Evolutionary conservation across 768 basidiomycete species (phyloP), one percentile per base, ranked within the genome.

Genomic region (Leucosporidium scottii): DNA sequence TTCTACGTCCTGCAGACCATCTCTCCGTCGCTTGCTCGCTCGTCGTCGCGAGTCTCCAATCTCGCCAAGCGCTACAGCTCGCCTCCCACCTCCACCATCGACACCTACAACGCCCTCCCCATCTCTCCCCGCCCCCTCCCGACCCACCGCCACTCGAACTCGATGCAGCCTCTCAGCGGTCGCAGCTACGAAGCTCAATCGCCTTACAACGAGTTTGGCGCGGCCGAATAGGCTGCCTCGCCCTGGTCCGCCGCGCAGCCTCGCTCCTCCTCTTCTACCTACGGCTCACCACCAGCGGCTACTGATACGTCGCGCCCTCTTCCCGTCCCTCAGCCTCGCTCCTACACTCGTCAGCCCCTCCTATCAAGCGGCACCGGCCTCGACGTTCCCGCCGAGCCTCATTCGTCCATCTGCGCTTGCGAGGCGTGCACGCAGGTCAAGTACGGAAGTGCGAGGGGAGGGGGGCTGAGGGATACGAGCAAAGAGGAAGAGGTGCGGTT

Each of bases 11-110:
- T 31, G 12, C 55, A 57, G 55, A 13, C 55, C 17, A 17, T 21
- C 10, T 31, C 55, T 1, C 30, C 55, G 3, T 12, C 20, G 10
- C 21, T 51, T 21, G 23, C 50, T 51, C 70, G 70, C 10, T 66
- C 66, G 9, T 31, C 27, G 10, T 72, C 71, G 0, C 64, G 71
- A 25, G 71, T 72, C 9, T 59, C 61, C 3, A 59, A 36, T 2
- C 67, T 72, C 59, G 67, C 71, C 3, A 65, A 68, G 54, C 71
- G 71, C 1, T 72, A 66, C 62, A 66, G 64, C 17, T 59, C 65
- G 8, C 65, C 64, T 10, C 66, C 62, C 10, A 18, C 59, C 17
- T 48, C 59, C 25, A 17, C 20, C 39, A 17, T 27, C 44, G 25
- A 12, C n/a, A 10, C n/a, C 39, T 18, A 25, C 54, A 55, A 55